Conservation (phyloP, 129 eudicot species). For the Escallonia rubra region DNA sequence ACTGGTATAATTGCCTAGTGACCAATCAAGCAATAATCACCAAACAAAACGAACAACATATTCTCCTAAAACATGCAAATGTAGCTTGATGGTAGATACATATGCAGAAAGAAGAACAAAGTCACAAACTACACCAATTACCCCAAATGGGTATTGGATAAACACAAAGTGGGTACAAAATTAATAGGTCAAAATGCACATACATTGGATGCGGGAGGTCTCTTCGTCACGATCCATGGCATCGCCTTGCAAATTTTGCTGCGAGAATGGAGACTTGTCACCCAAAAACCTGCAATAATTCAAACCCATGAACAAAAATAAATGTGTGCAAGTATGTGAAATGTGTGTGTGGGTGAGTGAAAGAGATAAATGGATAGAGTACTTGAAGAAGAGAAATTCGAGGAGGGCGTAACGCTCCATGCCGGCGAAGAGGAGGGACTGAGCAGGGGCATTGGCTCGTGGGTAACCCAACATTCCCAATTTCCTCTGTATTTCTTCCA, state of each 20-base stretch:
- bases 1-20: too few species aligned
- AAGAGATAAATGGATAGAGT: not conserved
- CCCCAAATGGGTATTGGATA: too few species aligned
- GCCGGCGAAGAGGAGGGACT: slow-evolving; percentile 96
- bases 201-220: slow-evolving; percentile 95
- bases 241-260: slow-evolving; percentile 87
- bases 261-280: slow-evolving; percentile 93
- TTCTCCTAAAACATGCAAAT: too few species aligned
- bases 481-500: slow-evolving; percentile 95
- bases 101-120: too few species aligned
- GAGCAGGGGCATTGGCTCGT: slow-evolving; percentile 89
- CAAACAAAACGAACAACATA: too few species aligned
- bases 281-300: slow-evolving; percentile 66
- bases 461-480: slow-evolving; percentile 67
- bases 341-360: not conserved
- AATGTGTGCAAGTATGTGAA: not conserved
- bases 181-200: not conserved
- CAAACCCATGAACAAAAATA: not conserved
- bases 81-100: too few species aligned
- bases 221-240: slow-evolving; percentile 95
- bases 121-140: too few species aligned
- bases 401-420: slow-evolving; percentile 99
- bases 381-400: slow-evolving; percentile 98
- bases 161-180: too few species aligned
- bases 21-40: too few species aligned